Evolutionary conservation across 1,139 yeast genomes (phyloP).

Genomic region (Yamadazyma taylorii): DNA sequence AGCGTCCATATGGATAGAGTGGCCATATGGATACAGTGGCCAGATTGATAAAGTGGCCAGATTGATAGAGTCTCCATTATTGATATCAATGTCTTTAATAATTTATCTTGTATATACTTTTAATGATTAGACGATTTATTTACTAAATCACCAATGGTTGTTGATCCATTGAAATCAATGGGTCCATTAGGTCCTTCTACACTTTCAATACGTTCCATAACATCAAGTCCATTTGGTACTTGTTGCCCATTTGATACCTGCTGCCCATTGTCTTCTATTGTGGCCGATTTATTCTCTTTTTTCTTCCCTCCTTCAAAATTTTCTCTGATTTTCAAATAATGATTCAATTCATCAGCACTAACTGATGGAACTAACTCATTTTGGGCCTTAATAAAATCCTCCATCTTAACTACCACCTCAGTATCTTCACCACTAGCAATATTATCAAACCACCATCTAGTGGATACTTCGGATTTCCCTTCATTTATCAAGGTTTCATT

Average conservation of each 20-base stretch:
- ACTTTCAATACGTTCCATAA: constrained; percentile 1
- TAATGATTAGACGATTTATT: constrained; percentile 3
- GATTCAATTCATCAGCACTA: constrained; percentile 81
- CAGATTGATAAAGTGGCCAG: too few species aligned
- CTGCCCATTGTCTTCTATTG: too few species aligned
- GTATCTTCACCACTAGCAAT: constrained; percentile 68
- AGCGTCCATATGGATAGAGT: too few species aligned
- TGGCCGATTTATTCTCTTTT: constrained; percentile 20
- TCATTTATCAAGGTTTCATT: constrained; percentile 35
- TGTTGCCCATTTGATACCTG: too few species aligned
- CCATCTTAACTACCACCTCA: constrained; percentile 64
- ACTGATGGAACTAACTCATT: constrained; percentile 78
- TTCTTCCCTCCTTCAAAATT: constrained; percentile 66
- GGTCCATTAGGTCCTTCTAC: constrained; percentile 5
- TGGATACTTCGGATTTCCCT: constrained; percentile 48
- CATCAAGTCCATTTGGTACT: constrained; percentile 1
- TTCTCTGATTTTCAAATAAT: constrained; percentile 73
- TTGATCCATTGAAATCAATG: constrained; percentile 3
- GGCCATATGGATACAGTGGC: too few species aligned
- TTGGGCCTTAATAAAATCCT: constrained; percentile 76
- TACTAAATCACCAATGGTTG: constrained; percentile 1
- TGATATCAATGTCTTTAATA: too few species aligned
- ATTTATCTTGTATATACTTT: background rate
- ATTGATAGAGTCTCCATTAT: too few species aligned
- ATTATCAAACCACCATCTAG: constrained; percentile 92